Evolutionary conservation across 2,329 filamentous ascomycete species (phyloP).

Genomic region (Diaporthe batatas): DNA sequence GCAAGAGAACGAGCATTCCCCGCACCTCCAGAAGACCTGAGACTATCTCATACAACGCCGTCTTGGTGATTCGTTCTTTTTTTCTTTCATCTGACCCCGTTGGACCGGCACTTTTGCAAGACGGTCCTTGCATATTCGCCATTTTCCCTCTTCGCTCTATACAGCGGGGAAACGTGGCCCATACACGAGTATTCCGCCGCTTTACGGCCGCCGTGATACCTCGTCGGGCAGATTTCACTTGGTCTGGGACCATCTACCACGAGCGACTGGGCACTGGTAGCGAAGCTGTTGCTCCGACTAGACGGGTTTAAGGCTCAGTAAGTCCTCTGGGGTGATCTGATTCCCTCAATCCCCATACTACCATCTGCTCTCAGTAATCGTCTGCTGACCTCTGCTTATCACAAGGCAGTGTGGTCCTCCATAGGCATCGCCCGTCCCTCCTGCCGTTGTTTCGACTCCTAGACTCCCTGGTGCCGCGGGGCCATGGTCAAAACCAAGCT

Average conservation of each 20-base stretch:
- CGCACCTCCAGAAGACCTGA: constrained; percentile 1
- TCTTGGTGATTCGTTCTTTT: neutral
- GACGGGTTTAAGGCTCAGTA: neutral
- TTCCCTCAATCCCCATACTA: neutral
- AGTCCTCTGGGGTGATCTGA: neutral
- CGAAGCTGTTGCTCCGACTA: neutral
- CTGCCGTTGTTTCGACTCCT: neutral
- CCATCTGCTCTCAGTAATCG: neutral
- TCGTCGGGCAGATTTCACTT: neutral
- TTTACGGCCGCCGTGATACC: neutral
- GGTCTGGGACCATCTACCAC: neutral
- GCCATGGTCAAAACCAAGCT: neutral
- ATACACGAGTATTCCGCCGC: neutral
- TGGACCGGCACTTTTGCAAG: neutral
- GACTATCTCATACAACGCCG: neutral
- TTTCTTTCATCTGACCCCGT: neutral
- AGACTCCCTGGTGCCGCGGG: neutral
- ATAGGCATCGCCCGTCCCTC: constrained; percentile 1
- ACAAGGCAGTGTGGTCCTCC: neutral
- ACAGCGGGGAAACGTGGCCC: neutral
- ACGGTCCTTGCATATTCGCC: neutral
- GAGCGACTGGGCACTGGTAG: neutral
- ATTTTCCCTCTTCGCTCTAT: neutral
- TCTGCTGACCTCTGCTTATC: constrained; percentile 19
- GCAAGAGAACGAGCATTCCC: constrained; percentile 16